Percentiles rank a stretch among this genome's conserved stretches.
Evolutionary conservation across 169 alveolate genomes (phyloP).

Genomic region (Plasmodium sp.): DNA sequence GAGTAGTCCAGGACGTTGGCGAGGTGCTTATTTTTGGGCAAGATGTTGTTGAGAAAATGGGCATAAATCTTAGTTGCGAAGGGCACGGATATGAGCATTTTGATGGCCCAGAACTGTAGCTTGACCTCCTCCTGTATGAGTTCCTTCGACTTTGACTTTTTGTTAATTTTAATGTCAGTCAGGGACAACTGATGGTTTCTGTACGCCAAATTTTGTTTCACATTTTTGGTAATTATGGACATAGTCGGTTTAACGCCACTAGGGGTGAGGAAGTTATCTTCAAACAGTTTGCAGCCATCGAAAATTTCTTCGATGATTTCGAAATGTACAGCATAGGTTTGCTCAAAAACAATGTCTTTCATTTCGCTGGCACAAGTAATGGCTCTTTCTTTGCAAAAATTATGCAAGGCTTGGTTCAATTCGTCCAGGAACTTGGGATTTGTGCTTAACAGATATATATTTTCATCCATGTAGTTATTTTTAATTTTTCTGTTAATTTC

Average conservation of each 20-base stretch:
- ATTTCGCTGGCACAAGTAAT: conserved; percentile 86
- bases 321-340: conserved; percentile 90
- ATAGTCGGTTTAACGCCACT: conserved; percentile 80
- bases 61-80: conserved; percentile 88
- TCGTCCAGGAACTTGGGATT: conserved; percentile 82
- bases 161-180: conserved; percentile 82
- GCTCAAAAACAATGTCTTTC: conserved; percentile 90
- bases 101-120: conserved; percentile 90
- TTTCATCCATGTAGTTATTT: conserved; percentile 77
- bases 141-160: conserved; percentile 83
- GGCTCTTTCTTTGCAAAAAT: conserved; percentile 88
- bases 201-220: conserved; percentile 81
- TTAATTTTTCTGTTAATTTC: conserved; percentile 85
- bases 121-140: conserved; percentile 87
- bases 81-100: conserved; percentile 88
- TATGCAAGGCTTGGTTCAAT: conserved; percentile 84
- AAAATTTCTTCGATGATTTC: conserved; percentile 90
- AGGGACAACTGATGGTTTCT: conserved; percentile 82
- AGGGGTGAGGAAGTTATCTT: conserved; percentile 84
- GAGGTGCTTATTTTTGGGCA: conserved; percentile 76
- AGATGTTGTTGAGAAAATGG: conserved; percentile 86
- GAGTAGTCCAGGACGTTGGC: conserved; percentile 74
- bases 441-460: conserved; percentile 80
- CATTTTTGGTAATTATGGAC: conserved; percentile 81
- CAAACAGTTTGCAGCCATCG: conserved; percentile 88